Conservation (phyloP, 176 grass and related monocot genomes). For the Otatea glauca region DNA sequence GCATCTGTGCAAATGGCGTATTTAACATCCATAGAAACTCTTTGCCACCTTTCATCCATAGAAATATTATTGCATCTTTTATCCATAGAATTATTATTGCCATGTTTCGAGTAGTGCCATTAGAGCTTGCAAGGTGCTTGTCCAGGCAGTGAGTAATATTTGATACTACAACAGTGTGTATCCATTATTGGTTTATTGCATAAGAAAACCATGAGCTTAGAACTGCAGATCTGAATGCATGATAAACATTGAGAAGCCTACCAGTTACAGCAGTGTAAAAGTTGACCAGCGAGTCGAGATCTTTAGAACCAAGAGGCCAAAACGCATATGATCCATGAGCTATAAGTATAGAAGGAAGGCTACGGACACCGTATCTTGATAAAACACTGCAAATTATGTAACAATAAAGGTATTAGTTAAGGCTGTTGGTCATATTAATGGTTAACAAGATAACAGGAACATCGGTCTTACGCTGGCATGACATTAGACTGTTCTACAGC, state of each 20-base stretch:
- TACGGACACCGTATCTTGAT: constrained; percentile 72
- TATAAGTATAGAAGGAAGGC: constrained; percentile 73
- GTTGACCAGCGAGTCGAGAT: constrained; percentile 59
- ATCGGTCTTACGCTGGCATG: constrained; percentile 58
- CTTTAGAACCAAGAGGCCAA: constrained; percentile 58
- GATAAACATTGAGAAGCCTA: constrained; percentile 27
- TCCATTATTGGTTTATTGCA: neutral
- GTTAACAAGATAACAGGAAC: constrained; percentile 27
- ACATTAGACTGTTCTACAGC: constrained; percentile 74
- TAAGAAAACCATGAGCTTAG: neutral
- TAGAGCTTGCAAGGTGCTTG: constrained; percentile 10
- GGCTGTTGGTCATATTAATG: neutral
- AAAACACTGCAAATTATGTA: constrained; percentile 61
- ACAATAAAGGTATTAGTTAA: constrained; percentile 33
- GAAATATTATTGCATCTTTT: neutral
- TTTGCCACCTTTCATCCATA: neutral
- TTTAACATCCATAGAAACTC: neutral
- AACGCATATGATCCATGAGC: constrained; percentile 48
- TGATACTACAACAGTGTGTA: neutral
- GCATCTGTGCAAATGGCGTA: neutral
- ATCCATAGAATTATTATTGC: neutral
- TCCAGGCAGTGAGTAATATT: neutral
- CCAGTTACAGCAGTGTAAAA: constrained; percentile 77
- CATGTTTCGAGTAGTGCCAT: constrained; percentile 5
- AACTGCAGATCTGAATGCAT: constrained; percentile 1